A percentile compares a stretch with the other conserved stretches of the same genome.
Evolutionary conservation across 345 rosid genomes (phyloP).

Genomic region (Linum trigynum): DNA sequence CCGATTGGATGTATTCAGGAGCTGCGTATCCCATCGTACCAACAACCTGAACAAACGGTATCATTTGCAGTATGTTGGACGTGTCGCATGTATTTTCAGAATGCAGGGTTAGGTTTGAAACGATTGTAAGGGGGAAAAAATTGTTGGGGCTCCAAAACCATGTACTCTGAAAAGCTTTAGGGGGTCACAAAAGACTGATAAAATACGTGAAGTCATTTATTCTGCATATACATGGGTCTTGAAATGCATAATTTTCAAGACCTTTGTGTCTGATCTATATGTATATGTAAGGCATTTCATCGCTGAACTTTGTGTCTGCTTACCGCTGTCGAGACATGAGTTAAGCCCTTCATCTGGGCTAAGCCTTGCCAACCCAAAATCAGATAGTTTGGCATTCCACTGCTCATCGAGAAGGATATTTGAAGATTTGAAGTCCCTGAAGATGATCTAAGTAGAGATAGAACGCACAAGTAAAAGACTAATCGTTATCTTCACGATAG

Average conservation of each 20-base stretch:
- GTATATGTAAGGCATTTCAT: neutral
- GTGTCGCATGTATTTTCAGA: too few relatives aligned
- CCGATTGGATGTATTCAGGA: slow-evolving; percentile 76
- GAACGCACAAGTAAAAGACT: neutral
- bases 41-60: slow-evolving; percentile 45
- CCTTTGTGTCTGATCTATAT: neutral
- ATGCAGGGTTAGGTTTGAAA: too few relatives aligned
- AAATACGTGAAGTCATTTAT: neutral
- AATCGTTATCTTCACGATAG: slow-evolving; percentile 1
- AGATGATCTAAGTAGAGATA: slow-evolving; percentile 44
- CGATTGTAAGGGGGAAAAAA: too few relatives aligned
- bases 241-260: too few relatives aligned
- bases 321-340: slow-evolving; percentile 92
- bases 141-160: too few relatives aligned
- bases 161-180: too few relatives aligned
- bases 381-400: slow-evolving; percentile 94
- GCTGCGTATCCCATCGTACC: slow-evolving; percentile 95
- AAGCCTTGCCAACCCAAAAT: slow-evolving; percentile 89
- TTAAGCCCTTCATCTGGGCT: slow-evolving; percentile 88
- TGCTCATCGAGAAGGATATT: slow-evolving; percentile 77
- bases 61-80: too few relatives aligned
- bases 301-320: slow-evolving; percentile 12
- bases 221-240: neutral
- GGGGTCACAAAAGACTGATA: neutral
- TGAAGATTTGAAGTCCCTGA: slow-evolving; percentile 84